Evolutionary conservation across 1,284 basidiomycete genomes (phyloP).

Genomic region (Irpex rosettiformis): DNA sequence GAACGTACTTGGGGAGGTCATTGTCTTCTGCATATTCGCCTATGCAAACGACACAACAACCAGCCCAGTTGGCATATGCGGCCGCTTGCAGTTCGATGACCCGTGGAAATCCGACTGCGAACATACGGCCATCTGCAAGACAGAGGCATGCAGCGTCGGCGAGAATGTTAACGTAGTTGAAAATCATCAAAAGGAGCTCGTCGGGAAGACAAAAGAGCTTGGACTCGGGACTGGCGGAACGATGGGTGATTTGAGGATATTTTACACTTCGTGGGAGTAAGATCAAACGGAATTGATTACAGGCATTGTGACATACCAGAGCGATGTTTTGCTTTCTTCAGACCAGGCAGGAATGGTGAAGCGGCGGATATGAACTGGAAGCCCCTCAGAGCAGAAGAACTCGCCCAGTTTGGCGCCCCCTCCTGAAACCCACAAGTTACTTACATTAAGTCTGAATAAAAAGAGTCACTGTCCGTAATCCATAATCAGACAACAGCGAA

Average conservation of each 20-base stretch:
- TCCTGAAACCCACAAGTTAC: background rate
- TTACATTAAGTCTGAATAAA: background rate
- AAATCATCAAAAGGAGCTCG: background rate
- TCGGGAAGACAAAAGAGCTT: background rate
- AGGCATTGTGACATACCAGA: background rate
- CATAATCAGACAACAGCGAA: background rate
- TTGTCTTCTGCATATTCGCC: background rate
- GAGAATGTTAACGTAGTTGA: background rate
- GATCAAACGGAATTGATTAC: background rate
- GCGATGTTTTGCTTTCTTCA: background rate
- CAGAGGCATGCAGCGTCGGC: background rate
- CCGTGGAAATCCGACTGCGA: background rate
- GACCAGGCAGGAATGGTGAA: background rate
- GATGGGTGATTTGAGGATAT: background rate
- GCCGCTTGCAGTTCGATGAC: background rate
- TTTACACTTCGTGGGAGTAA: background rate
- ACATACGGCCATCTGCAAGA: background rate
- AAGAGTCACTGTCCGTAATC: background rate
- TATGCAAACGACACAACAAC: background rate
- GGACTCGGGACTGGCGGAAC: background rate
- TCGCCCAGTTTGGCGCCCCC: background rate
- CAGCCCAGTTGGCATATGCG: background rate
- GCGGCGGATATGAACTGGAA: background rate
- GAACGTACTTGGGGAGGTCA: background rate
- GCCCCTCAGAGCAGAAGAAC: background rate